These are phyloP conservation scores for Ormosia semicastrata DNA, from an alignment of 306 rosid species.

Conservation along the genomic window DNA sequence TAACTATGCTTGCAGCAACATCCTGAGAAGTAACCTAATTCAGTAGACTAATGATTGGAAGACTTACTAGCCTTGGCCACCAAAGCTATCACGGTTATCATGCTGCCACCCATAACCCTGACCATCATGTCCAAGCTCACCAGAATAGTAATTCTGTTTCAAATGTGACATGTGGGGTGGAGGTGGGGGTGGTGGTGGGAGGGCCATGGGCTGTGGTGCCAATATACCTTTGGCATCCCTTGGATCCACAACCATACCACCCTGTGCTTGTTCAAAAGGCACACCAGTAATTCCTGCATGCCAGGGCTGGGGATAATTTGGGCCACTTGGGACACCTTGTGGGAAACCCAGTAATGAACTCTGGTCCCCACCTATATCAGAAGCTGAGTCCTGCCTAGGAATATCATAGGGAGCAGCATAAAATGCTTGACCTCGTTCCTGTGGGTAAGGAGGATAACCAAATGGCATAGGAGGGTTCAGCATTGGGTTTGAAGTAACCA, in stretches of 20 bases:
- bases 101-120: constrained; percentile 70
- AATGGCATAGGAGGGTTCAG: constrained; percentile 66
- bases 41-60: constrained; percentile 14
- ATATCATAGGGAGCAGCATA: constrained; percentile 72
- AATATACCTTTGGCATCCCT: constrained; percentile 76
- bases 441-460: constrained; percentile 66
- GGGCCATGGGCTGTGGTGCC: constrained; percentile 60
- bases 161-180: constrained; percentile 53
- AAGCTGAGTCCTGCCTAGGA: constrained; percentile 66
- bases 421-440: constrained; percentile 75
- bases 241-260: constrained; percentile 59
- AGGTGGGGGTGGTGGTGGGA: constrained; percentile 71
- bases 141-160: constrained; percentile 57
- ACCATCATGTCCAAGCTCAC: constrained; percentile 67
- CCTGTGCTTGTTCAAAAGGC: constrained; percentile 64
- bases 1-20: constrained; percentile 11
- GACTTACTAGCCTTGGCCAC: constrained; percentile 48
- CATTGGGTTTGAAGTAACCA: constrained; percentile 70
- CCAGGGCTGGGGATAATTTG: constrained; percentile 79
- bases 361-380: constrained; percentile 68
- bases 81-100: constrained; percentile 60
- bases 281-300: constrained; percentile 56
- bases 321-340: constrained; percentile 53
- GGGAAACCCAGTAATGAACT: constrained; percentile 74
- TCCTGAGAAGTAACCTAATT: constrained; percentile 2